These are phyloP conservation scores for Fusarium equiseti DNA, from an alignment of 2,329 filamentous ascomycete species.

Conservation along the genomic window DNA sequence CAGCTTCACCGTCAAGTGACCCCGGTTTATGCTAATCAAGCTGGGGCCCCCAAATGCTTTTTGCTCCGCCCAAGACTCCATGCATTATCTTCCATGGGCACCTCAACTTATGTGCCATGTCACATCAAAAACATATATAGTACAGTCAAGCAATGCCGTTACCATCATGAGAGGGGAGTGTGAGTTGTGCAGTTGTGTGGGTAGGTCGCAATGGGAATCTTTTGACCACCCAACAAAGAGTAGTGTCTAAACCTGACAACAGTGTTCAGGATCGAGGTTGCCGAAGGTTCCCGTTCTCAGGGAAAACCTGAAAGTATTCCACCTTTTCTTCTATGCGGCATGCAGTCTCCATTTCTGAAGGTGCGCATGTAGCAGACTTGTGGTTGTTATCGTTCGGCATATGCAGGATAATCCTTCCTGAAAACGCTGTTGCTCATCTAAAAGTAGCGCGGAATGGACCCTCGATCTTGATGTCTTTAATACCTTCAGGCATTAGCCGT, in stretches of 20 bases:
- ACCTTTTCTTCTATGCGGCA: slow-evolving; percentile 14
- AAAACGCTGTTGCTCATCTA: slow-evolving; percentile 33
- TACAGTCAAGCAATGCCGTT: slow-evolving; percentile 23
- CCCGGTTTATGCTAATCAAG: slow-evolving; percentile 32
- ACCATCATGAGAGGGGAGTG: slow-evolving; percentile 26
- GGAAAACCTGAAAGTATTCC: slow-evolving; percentile 19
- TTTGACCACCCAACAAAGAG: slow-evolving; percentile 9
- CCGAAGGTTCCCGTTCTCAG: slow-evolving; percentile 34
- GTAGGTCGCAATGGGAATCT: slow-evolving; percentile 3
- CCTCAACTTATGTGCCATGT: slow-evolving; percentile 38
- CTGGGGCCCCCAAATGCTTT: slow-evolving; percentile 33
- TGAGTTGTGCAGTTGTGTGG: slow-evolving; percentile 7
- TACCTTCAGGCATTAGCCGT: slow-evolving; percentile 67
- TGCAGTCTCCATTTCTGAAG: slow-evolving; percentile 28
- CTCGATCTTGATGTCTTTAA: slow-evolving; percentile 67
- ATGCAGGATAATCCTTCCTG: neutral
- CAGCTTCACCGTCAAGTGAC: slow-evolving; percentile 35
- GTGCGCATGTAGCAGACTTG: neutral
- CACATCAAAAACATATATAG: slow-evolving; percentile 24
- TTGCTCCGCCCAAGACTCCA: slow-evolving; percentile 41
- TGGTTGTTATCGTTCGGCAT: slow-evolving; percentile 11
- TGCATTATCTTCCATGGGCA: slow-evolving; percentile 44
- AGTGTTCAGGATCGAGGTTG: slow-evolving; percentile 8
- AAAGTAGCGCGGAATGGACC: slow-evolving; percentile 57
- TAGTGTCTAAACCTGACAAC: slow-evolving; percentile 5